Base-by-base conservation (phyloP, 2,329 filamentous ascomycete species). In the Rhexocercosporidium sp. region DNA sequence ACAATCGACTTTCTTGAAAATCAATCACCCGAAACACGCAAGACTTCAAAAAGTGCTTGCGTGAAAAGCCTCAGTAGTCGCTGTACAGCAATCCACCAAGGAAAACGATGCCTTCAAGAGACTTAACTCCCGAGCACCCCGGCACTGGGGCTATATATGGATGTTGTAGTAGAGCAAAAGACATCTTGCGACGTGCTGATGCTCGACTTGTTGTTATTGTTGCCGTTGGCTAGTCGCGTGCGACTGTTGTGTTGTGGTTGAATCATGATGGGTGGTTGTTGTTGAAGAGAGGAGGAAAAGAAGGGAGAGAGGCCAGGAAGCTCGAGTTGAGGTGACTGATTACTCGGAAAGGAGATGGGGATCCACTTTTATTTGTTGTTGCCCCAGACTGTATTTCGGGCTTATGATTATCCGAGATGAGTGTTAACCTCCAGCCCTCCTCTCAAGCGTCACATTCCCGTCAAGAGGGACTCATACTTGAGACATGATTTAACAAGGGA, bases 71-170 rank as follows among this genome's bases (percentile, higher is more conserved):
- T 72, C 66, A 64, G 59, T 71, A 70, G 69, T 25, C 44, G n/a
- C 44, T 4, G n/a, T 70, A 74, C 70, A 70, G 69, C 70, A 64
- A 49, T 47, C 53, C 31, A 54, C 53, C 31, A 39, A 57, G 53
- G 31, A 25, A 11, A 34, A 37, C 31, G 37, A 59, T 59, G 39
- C 41, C 25, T 62, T 61, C 57, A 65, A 66, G 69, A 71, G 18
- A 75, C 66, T 62, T 74, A 77, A 71, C 73, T 76, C 69, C 68
- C 63, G 54, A 62, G 70, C 69, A 76, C 75, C 75, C 74, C 75
- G 66, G 59, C 72, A 67, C 69, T 75, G 75, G 75, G 75, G 75
- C 71, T 77, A 77, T 76, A 74, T 59, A 46, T 64, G 11, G 64
- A 34, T 5, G 9, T 22, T 39, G n/a, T 25, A 20, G 31, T 22